Evolutionary conservation across 805 yeast species (phyloP), one percentile per base, ranked within the genome.

Genomic region (Pichia heedii): DNA sequence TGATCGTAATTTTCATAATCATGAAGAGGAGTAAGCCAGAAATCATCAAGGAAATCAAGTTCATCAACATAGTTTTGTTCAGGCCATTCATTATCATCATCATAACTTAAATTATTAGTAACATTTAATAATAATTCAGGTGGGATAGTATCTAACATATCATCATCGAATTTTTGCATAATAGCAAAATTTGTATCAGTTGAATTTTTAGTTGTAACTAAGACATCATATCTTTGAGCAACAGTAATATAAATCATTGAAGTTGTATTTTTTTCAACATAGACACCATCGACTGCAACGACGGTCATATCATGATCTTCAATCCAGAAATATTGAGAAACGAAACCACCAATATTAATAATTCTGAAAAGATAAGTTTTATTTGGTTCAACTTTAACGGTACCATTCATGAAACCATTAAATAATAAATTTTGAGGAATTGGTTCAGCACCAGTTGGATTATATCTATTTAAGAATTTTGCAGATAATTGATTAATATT

Each of bases 391-490:
- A 90, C 94, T 9, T 66, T 51, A 83, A 87, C 78, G n/a, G 89
- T 76, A 57, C 74, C 68, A 63, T 84, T 82, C 56, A 71, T 74
- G 12, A 95, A 81, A 59, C 88, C 87, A 67, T 90, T 90, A 62
- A 88, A 70, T 54, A 93, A 72, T 53, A 84, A 64, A 60, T 74
- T 70, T 52, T 84, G 83, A 9, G 98, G 98, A 53, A 93, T 80
- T 41, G 98, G 98, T 68, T 93, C 98, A 36, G 97, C 96, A 58
- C 98, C 98, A 10, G 96, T 86, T 46, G 98, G 98, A 65, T 93
- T 93, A 69, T 71, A 79, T 49, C 80, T 61, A 51, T 67, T 76
- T 69, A 88, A 59, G 68, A 93, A 89, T 32, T 54, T 46, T 16
- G 71, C 67, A 50, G 70, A 66, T 52, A 83, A 68, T 33, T 63